Conservation (phyloP, 1,284 basidiomycete genomes). For the Malassezia obtusa region DNA sequence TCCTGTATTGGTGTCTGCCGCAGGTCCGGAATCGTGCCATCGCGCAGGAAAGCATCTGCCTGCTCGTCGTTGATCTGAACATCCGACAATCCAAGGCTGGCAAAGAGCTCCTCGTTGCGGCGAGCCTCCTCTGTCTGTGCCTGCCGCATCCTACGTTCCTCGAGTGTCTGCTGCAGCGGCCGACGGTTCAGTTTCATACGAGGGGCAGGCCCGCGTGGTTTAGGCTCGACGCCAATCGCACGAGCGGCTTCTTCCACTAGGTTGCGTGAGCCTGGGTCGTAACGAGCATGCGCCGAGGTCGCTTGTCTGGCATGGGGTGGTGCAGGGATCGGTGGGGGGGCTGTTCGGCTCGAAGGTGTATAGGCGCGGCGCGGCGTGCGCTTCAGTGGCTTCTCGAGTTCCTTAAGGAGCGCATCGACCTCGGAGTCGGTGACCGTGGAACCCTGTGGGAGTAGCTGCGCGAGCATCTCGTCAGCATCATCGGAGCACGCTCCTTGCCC, state of each 20-base stretch:
- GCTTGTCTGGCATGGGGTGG: too few relatives aligned
- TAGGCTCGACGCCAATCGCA: conserved; percentile 15
- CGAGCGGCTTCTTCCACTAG: conserved; percentile 35
- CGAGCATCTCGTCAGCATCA: conserved; percentile 36
- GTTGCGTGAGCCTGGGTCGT: conserved; percentile 29
- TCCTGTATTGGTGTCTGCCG: too few relatives aligned
- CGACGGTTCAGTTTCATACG: conserved; percentile 8
- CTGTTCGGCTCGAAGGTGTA: conserved; percentile 4
- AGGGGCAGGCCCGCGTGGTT: conserved; percentile 3
- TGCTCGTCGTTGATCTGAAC: conserved; percentile 34
- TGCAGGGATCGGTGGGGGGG: conserved; percentile 5
- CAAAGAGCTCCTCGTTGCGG: conserved; percentile 38
- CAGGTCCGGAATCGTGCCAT: conserved; percentile 14
- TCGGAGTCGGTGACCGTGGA: conserved; percentile 31
- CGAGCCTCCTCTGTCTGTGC: conserved; percentile 20
- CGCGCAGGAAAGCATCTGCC: conserved; percentile 34
- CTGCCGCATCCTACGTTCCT: conserved; percentile 5
- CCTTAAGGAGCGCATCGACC: conserved; percentile 24
- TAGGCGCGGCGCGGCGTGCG: conserved; percentile 9
- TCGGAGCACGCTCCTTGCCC: conserved; percentile 25
- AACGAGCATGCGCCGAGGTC: conserved; percentile 18
- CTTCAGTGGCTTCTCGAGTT: conserved; percentile 14
- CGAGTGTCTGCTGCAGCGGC: conserved; percentile 2
- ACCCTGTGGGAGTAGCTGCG: conserved; percentile 29
- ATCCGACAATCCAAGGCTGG: conserved; percentile 34